Conservation (phyloP, 495 filamentous ascomycete genomes). For the Xylaria venustula region DNA sequence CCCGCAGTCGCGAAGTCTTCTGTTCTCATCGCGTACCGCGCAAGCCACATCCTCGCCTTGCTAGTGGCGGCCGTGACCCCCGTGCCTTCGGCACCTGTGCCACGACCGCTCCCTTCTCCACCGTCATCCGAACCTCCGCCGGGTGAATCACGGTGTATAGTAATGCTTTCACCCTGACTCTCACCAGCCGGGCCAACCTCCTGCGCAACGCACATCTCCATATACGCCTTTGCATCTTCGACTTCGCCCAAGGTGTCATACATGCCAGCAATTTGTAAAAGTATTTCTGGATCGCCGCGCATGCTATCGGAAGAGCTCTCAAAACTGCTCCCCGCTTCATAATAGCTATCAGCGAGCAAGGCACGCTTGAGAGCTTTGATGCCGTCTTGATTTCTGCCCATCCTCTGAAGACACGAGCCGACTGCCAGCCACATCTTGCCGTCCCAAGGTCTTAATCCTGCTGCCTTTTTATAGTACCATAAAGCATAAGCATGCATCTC, state of each 20-base stretch:
- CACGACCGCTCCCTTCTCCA: slow-evolving; percentile 38
- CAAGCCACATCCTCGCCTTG: slow-evolving; percentile 92
- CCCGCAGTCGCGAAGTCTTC: slow-evolving; percentile 74
- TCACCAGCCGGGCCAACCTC: slow-evolving; percentile 60
- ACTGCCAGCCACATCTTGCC: slow-evolving; percentile 99
- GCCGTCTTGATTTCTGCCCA: slow-evolving; percentile 76
- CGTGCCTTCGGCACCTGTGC: slow-evolving; percentile 52
- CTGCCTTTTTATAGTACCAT: slow-evolving; percentile 96
- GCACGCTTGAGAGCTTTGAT: slow-evolving; percentile 95
- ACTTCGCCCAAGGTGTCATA: slow-evolving; percentile 76
- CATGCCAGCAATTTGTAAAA: slow-evolving; percentile 85
- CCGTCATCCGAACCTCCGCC: slow-evolving; percentile 55
- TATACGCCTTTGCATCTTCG: slow-evolving; percentile 82
- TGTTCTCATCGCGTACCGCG: slow-evolving; percentile 70
- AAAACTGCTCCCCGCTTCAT: slow-evolving; percentile 57
- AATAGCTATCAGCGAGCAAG: slow-evolving; percentile 77
- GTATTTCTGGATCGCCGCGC: slow-evolving; percentile 84
- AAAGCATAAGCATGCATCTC: slow-evolving; percentile 97
- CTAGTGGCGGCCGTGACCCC: slow-evolving; percentile 87
- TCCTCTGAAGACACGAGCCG: slow-evolving; percentile 83
- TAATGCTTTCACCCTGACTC: slow-evolving; percentile 48
- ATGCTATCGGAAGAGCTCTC: slow-evolving; percentile 31
- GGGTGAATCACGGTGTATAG: slow-evolving; percentile 46
- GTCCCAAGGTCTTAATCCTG: slow-evolving; percentile 85
- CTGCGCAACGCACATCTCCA: slow-evolving; percentile 91